phyloP scores from a whole-genome alignment of 2,329 filamentous ascomycete genomes.

The Penicillium sp. region DNA sequence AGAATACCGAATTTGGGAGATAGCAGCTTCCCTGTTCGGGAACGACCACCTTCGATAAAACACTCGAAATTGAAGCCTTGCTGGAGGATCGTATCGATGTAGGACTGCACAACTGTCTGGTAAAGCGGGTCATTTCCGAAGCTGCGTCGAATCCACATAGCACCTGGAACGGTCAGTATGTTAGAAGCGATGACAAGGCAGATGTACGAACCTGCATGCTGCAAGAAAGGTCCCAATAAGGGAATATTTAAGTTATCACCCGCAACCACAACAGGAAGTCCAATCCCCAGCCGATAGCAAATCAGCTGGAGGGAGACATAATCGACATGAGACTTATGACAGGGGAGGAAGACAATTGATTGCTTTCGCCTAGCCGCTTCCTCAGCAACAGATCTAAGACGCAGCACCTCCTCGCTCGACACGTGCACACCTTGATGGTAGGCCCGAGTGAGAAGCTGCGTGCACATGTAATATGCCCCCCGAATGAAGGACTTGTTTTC shows the following conservation, averaged over 20 bases:
- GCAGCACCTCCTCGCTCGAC: conserved; percentile 84
- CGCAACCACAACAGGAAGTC: conserved; percentile 83
- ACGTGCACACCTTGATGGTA: conserved; percentile 97
- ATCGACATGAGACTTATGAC: conserved; percentile 90
- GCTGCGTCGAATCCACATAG: conserved; percentile 90
- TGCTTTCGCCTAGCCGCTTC: conserved; percentile 80
- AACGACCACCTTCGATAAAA: conserved; percentile 93
- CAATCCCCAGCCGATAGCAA: conserved; percentile 86
- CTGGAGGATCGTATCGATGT: conserved; percentile 86
- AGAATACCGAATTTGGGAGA: conserved; percentile 95
- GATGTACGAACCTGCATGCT: conserved; percentile 64
- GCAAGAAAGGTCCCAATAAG: conserved; percentile 78
- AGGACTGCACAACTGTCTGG: conserved; percentile 85
- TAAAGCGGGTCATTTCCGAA: conserved; percentile 93
- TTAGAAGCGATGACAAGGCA: not conserved
- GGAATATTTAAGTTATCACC: conserved; percentile 97
- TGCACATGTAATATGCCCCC: conserved; percentile 80
- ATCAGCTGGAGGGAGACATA: conserved; percentile 94
- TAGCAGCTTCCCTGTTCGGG: conserved; percentile 85
- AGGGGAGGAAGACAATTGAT: conserved; percentile 91
- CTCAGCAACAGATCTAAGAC: conserved; percentile 74
- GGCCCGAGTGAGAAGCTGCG: conserved; percentile 81
- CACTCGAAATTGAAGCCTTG: conserved; percentile 94
- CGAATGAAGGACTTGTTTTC: conserved; percentile 91
- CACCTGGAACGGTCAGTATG: conserved; percentile 46